Conservation (phyloP, 2,329 filamentous ascomycete genomes). For the Ceratocystis harringtonii region DNA sequence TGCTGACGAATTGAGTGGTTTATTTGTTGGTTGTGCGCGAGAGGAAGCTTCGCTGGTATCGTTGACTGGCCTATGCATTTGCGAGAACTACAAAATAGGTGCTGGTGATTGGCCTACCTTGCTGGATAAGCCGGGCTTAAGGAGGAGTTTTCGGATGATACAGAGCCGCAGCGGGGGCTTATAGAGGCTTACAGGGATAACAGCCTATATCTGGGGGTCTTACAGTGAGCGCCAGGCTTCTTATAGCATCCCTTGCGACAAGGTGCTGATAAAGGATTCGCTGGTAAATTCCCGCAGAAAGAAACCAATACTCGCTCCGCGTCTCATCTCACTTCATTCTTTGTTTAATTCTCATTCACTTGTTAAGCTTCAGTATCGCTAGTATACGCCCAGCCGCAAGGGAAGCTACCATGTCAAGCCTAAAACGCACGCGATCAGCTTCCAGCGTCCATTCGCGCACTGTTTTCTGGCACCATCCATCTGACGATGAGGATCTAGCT, state of each 20-base stretch:
- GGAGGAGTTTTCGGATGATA: not conserved
- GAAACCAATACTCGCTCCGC: not conserved
- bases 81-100: not conserved
- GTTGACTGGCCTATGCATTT: not conserved
- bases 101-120: not conserved
- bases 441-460: conserved; percentile 21
- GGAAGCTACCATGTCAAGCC: conserved; percentile 22
- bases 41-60: not conserved
- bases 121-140: not conserved
- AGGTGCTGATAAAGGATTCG: not conserved
- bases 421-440: conserved; percentile 28
- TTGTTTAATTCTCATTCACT: not conserved
- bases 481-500: conserved; percentile 18
- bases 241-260: not conserved
- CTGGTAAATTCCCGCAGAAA: not conserved
- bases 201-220: too few species aligned
- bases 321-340: not conserved
- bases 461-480: conserved; percentile 12
- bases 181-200: not conserved
- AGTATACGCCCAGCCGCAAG: not conserved
- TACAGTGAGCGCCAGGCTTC: not conserved
- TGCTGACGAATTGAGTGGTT: not conserved
- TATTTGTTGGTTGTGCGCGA: not conserved
- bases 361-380: not conserved
- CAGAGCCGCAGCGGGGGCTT: not conserved